Evolutionary conservation across 106 monocot genomes (phyloP).

Genomic region (Allium sativum): DNA sequence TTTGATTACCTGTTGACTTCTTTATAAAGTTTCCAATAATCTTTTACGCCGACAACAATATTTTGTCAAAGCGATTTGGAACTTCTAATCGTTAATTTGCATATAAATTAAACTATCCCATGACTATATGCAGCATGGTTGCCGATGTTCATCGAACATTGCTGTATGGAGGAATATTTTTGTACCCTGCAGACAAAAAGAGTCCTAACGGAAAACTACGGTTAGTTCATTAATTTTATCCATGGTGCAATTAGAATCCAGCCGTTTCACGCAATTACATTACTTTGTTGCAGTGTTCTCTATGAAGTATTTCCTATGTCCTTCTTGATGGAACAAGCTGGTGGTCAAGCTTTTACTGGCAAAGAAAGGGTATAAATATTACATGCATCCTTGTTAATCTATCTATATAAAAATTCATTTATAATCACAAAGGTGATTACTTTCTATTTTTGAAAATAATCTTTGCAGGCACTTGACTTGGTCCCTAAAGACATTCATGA

Average conservation of each 20-base stretch:
- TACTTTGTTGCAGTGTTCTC: conserved; percentile 51
- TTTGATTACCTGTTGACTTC: too few relatives aligned
- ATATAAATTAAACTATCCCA: not conserved
- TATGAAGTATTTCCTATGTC: conserved; percentile 99
- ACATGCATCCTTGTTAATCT: not conserved
- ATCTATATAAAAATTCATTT: not conserved
- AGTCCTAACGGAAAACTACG: conserved; percentile 89
- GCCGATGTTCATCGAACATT: conserved; percentile 95
- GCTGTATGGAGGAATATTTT: conserved; percentile 95
- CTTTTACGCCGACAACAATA: too few relatives aligned
- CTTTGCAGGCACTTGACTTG: conserved; percentile 74
- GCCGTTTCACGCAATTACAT: not conserved
- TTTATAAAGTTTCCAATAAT: too few relatives aligned
- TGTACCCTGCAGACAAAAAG: conserved; percentile 98
- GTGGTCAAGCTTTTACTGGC: conserved; percentile 95
- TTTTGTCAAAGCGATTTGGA: not conserved
- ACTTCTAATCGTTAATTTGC: not conserved
- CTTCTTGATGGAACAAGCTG: conserved; percentile 96
- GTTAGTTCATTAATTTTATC: conserved; percentile 17
- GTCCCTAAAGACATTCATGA: conserved; percentile 78
- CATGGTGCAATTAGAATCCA: not conserved
- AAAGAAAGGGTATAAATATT: conserved; percentile 59
- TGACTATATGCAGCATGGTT: conserved; percentile 68
- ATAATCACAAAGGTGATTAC: not conserved
- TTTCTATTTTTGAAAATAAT: not conserved